Evolutionary conservation across 2,329 filamentous ascomycete species (phyloP).

Genomic region (Clonostachys chloroleuca): DNA sequence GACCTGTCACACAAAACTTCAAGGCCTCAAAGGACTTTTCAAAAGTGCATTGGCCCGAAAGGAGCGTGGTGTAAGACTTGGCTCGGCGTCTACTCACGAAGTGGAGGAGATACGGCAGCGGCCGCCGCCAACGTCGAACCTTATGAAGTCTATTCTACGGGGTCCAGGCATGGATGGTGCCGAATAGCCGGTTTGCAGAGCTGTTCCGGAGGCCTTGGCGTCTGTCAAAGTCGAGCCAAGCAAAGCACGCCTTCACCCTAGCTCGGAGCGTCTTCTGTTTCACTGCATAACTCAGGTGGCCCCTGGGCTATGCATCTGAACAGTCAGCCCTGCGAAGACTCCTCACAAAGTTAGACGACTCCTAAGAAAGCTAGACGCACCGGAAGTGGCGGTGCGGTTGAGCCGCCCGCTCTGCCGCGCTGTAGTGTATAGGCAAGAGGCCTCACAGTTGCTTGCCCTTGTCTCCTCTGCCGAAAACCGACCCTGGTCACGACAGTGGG

Average conservation of each 20-base stretch:
- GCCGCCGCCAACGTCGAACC: not conserved
- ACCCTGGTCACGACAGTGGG: not conserved
- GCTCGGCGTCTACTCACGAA: not conserved
- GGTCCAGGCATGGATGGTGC: not conserved
- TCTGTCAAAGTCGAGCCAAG: not conserved
- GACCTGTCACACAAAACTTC: not conserved
- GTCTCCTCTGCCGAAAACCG: not conserved
- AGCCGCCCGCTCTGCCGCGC: not conserved
- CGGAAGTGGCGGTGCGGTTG: not conserved
- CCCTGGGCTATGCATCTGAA: not conserved
- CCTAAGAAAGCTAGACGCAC: not conserved
- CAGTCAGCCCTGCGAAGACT: not conserved
- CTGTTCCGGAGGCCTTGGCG: not conserved
- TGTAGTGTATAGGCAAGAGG: not conserved
- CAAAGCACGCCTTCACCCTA: not conserved
- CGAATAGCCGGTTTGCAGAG: not conserved
- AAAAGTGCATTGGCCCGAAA: not conserved
- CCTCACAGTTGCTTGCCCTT: not conserved
- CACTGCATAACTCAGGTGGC: not conserved
- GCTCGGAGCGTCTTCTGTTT: not conserved
- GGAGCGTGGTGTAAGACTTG: not conserved
- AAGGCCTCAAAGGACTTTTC: not conserved
- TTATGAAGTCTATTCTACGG: not conserved
- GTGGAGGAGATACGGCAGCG: not conserved
- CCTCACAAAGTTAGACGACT: not conserved